Evolutionary conservation across 805 yeast genomes (phyloP).

Genomic region (Sporopachydermia quercuum): DNA sequence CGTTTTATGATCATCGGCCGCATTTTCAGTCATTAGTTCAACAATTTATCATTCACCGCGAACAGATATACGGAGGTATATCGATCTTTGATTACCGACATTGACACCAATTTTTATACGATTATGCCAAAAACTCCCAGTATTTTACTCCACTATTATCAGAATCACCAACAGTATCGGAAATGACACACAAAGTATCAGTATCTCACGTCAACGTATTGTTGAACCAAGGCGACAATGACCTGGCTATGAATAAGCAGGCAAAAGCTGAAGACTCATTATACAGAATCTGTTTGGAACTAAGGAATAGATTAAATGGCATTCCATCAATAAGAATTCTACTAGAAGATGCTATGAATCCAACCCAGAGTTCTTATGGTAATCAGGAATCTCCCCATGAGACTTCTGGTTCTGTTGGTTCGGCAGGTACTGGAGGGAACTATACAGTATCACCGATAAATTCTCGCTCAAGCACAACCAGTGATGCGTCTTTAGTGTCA

Average conservation of each 20-base stretch:
- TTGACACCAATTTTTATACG: too few relatives aligned
- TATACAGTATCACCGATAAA: constrained; percentile 8
- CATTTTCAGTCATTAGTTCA: too few relatives aligned
- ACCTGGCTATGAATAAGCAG: constrained; percentile 6
- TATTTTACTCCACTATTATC: too few relatives aligned
- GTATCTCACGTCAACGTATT: background rate
- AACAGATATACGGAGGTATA: too few relatives aligned
- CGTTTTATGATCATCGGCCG: too few relatives aligned
- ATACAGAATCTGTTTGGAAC: constrained; percentile 45
- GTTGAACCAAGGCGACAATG: background rate
- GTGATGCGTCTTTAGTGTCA: constrained; percentile 21
- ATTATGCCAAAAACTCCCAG: too few relatives aligned
- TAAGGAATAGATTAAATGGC: constrained; percentile 38
- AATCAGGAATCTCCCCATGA: constrained; percentile 59
- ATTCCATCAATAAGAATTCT: constrained; percentile 60
- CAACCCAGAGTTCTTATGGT: constrained; percentile 50
- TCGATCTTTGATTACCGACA: too few relatives aligned
- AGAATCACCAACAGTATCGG: too few relatives aligned
- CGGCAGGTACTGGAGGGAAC: constrained; percentile 26
- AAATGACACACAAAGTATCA: background rate
- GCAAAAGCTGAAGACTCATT: constrained; percentile 43
- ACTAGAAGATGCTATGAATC: constrained; percentile 41
- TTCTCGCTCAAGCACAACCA: constrained; percentile 13
- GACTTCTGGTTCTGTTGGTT: constrained; percentile 39
- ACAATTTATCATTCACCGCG: too few relatives aligned